A percentile compares a stretch with the other conserved stretches of the same genome.
These are phyloP conservation scores for Kwoniella sp. DNA, from an alignment of 768 basidiomycete genomes.

Conservation along the genomic window DNA sequence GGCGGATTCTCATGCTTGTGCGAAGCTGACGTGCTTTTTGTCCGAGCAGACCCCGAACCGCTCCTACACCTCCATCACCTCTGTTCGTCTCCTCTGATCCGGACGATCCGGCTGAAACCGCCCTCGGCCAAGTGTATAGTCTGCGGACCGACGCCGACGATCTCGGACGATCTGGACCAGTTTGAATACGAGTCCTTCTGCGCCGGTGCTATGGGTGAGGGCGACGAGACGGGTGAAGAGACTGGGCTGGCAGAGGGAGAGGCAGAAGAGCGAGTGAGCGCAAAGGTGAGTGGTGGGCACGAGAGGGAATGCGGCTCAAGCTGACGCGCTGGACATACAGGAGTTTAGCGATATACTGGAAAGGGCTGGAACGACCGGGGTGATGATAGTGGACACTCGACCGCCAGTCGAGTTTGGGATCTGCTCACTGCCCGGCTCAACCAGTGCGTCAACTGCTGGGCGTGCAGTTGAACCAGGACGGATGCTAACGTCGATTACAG, in stretches of 20 bases:
- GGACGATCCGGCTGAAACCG: slow-evolving; percentile 73
- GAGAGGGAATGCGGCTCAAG: background rate
- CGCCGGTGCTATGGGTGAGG: slow-evolving; percentile 57
- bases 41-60: slow-evolving; percentile 51
- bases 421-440: slow-evolving; percentile 69
- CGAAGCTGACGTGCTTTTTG: too few species aligned
- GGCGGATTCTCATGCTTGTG: too few species aligned
- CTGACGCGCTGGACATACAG: slow-evolving; percentile 45
- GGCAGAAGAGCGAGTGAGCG: slow-evolving; percentile 27
- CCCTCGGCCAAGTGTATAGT: slow-evolving; percentile 68
- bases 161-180: slow-evolving; percentile 55
- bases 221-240: slow-evolving; percentile 52
- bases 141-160: slow-evolving; percentile 58
- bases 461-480: too few species aligned
- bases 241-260: slow-evolving; percentile 6
- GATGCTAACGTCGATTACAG: slow-evolving; percentile 52
- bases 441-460: slow-evolving; percentile 56
- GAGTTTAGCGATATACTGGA: slow-evolving; percentile 53
- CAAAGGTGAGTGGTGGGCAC: slow-evolving; percentile 65
- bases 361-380: background rate
- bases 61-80: slow-evolving; percentile 72
- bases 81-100: slow-evolving; percentile 65
- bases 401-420: slow-evolving; percentile 77
- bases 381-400: slow-evolving; percentile 71
- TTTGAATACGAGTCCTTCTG: slow-evolving; percentile 84